Conservation (phyloP, 331 rosid genomes). For the Ulmus americana region DNA sequence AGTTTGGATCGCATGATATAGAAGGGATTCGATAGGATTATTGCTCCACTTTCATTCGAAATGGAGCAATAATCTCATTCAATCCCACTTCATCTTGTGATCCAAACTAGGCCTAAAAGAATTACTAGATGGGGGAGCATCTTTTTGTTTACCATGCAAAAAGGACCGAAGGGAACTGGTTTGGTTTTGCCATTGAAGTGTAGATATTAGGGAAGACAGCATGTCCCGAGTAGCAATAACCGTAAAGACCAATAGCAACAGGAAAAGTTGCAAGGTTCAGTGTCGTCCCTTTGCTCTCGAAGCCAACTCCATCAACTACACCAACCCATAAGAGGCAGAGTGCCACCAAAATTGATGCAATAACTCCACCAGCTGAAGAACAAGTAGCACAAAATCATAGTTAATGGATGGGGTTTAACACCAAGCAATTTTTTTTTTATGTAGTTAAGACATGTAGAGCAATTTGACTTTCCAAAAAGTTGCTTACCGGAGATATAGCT, state of each 20-base stretch:
- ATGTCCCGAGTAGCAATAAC: slow-evolving; percentile 94
- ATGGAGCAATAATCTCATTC: no score
- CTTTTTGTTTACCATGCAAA: slow-evolving; percentile 57
- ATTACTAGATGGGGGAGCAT: background rate
- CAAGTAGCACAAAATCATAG: slow-evolving; percentile 5
- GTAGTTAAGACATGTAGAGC: no score
- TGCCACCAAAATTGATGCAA: slow-evolving; percentile 68
- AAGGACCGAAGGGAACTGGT: slow-evolving; percentile 64
- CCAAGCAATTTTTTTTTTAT: no score
- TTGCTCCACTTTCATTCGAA: no score
- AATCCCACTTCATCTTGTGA: no score
- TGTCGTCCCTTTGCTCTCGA: slow-evolving; percentile 59
- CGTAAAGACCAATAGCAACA: slow-evolving; percentile 86
- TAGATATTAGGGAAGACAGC: slow-evolving; percentile 94
- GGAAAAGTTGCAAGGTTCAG: slow-evolving; percentile 71
- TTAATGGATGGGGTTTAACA: background rate
- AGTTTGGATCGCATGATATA: background rate
- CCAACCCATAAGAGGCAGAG: slow-evolving; percentile 79
- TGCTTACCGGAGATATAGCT: slow-evolving; percentile 79
- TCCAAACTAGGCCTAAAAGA: no score
- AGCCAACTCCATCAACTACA: slow-evolving; percentile 58
- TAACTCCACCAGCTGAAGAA: slow-evolving; percentile 77
- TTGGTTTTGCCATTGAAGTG: slow-evolving; percentile 76
- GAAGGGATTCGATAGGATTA: no score
- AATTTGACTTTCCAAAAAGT: no score